Conservation (phyloP, 1,284 basidiomycete species). For the Peniophora sp. region DNA sequence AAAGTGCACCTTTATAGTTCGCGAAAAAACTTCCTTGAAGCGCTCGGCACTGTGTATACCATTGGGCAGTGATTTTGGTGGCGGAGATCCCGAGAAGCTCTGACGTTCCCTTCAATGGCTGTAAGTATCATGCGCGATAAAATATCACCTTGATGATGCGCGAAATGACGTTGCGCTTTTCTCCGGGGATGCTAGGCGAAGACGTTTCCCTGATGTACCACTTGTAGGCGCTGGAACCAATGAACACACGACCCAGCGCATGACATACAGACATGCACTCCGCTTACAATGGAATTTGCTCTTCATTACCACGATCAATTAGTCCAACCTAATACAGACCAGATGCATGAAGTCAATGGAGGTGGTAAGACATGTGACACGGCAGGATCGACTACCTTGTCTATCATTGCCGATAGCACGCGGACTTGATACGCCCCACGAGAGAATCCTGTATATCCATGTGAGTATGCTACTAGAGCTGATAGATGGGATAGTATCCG, state of each 20-base stretch:
- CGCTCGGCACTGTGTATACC: neutral
- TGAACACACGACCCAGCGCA: neutral
- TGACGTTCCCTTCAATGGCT: neutral
- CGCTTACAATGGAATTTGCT: conserved; percentile 29
- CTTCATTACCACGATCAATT: conserved; percentile 22
- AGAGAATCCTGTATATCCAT: conserved; percentile 39
- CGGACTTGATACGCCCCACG: conserved; percentile 39
- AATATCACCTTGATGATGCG: too few species aligned
- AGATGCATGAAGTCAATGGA: too few species aligned
- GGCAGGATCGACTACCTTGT: conserved; percentile 19
- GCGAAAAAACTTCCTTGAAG: conserved; percentile 31
- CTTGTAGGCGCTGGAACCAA: conserved; percentile 34
- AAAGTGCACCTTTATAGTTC: conserved; percentile 26
- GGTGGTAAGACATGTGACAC: neutral
- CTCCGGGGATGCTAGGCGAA: too few species aligned
- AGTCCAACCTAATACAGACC: conserved; percentile 21
- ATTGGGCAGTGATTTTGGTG: neutral
- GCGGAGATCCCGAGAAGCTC: too few species aligned
- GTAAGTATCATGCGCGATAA: too few species aligned
- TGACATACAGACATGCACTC: too few species aligned
- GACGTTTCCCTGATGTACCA: conserved; percentile 25
- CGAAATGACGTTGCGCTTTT: too few species aligned
- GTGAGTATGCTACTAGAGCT: neutral
- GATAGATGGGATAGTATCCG: neutral
- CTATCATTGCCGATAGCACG: conserved; percentile 32